Evolutionary conservation across 768 basidiomycete genomes (phyloP).

Genomic region (Tricholoma bakamatsutake): DNA sequence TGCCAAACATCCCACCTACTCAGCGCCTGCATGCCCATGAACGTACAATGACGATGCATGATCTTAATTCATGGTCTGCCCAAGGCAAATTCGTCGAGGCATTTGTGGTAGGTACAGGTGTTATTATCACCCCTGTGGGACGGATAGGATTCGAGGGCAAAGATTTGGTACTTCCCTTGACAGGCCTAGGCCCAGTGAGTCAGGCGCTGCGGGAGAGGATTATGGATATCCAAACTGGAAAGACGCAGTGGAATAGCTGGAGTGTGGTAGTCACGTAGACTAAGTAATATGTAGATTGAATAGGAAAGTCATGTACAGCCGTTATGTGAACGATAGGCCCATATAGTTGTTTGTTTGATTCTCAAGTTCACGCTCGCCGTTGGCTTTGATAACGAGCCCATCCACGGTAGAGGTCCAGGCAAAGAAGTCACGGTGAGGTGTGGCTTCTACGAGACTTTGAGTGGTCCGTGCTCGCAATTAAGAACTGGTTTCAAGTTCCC

Average conservation of each 20-base stretch:
- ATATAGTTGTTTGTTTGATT: too few species aligned
- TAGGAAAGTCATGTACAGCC: too few species aligned
- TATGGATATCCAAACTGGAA: slow-evolving; percentile 68
- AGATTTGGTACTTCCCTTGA: slow-evolving; percentile 44
- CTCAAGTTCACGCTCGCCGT: too few species aligned
- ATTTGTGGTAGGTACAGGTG: slow-evolving; percentile 77
- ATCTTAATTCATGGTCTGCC: slow-evolving; percentile 41
- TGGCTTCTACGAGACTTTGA: too few species aligned
- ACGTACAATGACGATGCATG: slow-evolving; percentile 50
- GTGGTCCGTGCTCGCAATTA: too few species aligned
- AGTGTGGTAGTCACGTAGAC: too few species aligned
- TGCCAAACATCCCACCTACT: slow-evolving; percentile 35
- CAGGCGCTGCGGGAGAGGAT: slow-evolving; percentile 59
- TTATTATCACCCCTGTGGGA: slow-evolving; percentile 57
- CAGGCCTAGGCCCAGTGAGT: slow-evolving; percentile 49
- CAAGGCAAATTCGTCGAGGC: slow-evolving; percentile 62
- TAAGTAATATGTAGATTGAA: too few species aligned
- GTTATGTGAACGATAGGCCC: too few species aligned
- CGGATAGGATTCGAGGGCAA: slow-evolving; percentile 46
- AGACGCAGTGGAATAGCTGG: slow-evolving; percentile 59
- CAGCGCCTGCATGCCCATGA: slow-evolving; percentile 45
- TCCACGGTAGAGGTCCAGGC: too few species aligned
- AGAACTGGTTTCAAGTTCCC: too few species aligned
- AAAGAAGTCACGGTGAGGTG: too few species aligned
- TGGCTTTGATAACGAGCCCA: too few species aligned